Conservation (phyloP, 148 eudicot species). For the Amaranthus cruentus region DNA sequence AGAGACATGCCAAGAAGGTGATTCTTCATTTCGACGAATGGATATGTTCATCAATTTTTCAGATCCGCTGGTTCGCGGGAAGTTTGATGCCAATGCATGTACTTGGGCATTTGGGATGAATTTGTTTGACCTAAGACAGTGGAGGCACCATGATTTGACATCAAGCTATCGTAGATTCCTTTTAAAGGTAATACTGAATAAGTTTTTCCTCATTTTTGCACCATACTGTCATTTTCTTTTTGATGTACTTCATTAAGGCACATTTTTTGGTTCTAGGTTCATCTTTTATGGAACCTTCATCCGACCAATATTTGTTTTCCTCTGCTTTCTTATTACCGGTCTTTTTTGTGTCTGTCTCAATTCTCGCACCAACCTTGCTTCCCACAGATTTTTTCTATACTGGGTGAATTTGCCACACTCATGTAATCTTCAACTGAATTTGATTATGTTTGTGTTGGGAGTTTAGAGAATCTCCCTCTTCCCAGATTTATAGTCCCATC, state of each 20-base stretch:
- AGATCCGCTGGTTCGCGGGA: slow-evolving; percentile 55
- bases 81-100: slow-evolving; percentile 61
- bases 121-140: slow-evolving; percentile 70
- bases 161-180: slow-evolving; percentile 58
- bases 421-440: neutral
- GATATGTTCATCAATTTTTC: slow-evolving; percentile 73
- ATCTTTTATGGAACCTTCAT: neutral
- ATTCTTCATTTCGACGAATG: slow-evolving; percentile 62
- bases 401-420: neutral
- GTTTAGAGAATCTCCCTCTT: too few species aligned
- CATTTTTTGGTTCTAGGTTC: neutral
- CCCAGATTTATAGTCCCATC: too few species aligned
- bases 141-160: slow-evolving; percentile 73
- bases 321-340: neutral
- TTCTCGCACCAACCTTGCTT: neutral
- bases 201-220: neutral
- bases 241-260: neutral
- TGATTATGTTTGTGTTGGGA: neutral
- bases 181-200: slow-evolving; percentile 39
- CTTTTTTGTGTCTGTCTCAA: neutral
- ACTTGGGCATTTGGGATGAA: slow-evolving; percentile 99
- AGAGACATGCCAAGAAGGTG: slow-evolving; percentile 64
- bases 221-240: neutral
- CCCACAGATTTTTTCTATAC: neutral
- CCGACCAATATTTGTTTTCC: neutral